A percentile compares a stretch with the other conserved stretches of the same genome.
Conservation (phyloP, 148 eudicot genomes). For the Selenicereus undatus region DNA sequence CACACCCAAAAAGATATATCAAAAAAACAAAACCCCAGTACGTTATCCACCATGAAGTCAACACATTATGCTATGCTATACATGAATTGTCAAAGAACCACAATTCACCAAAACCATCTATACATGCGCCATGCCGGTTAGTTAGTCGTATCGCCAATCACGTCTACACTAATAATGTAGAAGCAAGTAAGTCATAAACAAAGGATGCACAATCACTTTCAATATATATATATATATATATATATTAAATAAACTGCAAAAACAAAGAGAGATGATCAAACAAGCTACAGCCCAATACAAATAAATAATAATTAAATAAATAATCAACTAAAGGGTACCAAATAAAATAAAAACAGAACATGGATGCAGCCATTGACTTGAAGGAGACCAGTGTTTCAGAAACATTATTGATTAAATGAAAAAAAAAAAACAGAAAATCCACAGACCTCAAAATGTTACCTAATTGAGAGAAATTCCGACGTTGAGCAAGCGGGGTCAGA, state of each 20-base stretch:
- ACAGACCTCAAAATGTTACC: background rate
- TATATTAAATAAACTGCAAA: background rate
- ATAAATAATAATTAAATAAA: background rate
- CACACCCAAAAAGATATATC: too few species aligned
- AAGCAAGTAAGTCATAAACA: slow-evolving; percentile 1
- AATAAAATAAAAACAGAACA: background rate
- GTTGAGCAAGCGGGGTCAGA: background rate
- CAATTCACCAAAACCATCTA: background rate
- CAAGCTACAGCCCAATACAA: background rate
- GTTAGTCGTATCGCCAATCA: background rate
- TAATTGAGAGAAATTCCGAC: background rate
- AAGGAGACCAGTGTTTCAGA: background rate
- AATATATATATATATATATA: background rate
- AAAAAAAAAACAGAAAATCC: background rate
- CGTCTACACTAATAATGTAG: background rate
- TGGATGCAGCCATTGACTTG: background rate
- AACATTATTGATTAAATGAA: background rate
- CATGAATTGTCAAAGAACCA: background rate
- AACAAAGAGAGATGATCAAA: slow-evolving; percentile 12
- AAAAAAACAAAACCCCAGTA: background rate
- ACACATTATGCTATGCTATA: background rate
- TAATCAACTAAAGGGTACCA: background rate
- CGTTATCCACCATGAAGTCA: background rate
- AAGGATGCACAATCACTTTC: background rate
- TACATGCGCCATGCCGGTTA: background rate